phyloP scores from a whole-genome alignment of 179 eudicot genomes.

The Camellia oleifera region DNA sequence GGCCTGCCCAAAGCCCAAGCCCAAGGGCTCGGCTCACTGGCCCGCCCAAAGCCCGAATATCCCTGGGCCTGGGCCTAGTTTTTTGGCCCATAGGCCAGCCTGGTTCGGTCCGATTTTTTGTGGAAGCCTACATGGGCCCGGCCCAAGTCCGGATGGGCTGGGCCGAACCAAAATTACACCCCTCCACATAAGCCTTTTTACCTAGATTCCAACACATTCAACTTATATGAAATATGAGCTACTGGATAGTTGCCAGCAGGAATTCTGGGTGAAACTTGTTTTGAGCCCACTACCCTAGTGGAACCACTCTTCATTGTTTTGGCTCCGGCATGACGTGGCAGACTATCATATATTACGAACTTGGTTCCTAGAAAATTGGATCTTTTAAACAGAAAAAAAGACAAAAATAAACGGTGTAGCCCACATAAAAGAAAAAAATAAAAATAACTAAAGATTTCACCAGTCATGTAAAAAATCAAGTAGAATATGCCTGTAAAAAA shows the following conservation, averaged over 20 bases:
- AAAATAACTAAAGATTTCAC: neutral
- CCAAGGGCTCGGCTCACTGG: too few species aligned
- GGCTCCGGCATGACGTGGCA: slow-evolving; percentile 65
- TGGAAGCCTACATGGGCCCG: too few species aligned
- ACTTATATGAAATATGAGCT: slow-evolving; percentile 85
- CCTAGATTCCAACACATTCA: slow-evolving; percentile 85
- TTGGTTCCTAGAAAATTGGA: slow-evolving; percentile 94
- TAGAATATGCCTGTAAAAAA: too few species aligned
- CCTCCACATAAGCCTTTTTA: slow-evolving; percentile 15
- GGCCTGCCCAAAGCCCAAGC: too few species aligned
- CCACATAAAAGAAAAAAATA: neutral
- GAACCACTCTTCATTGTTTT: slow-evolving; percentile 52
- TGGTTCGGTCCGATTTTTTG: too few species aligned
- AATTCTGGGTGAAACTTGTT: slow-evolving; percentile 69
- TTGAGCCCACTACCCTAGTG: slow-evolving; percentile 54
- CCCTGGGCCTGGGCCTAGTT: too few species aligned
- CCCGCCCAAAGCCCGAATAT: too few species aligned
- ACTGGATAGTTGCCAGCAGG: slow-evolving; percentile 73
- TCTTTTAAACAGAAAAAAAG: slow-evolving; percentile 34
- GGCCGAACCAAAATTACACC: too few species aligned
- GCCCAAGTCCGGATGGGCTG: too few species aligned
- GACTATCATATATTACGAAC: slow-evolving; percentile 72
- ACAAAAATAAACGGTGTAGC: neutral
- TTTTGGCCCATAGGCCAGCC: too few species aligned
- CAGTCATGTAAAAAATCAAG: neutral